phyloP scores from a whole-genome alignment of 1,284 basidiomycete species.

The Austroboletus niveus region DNA sequence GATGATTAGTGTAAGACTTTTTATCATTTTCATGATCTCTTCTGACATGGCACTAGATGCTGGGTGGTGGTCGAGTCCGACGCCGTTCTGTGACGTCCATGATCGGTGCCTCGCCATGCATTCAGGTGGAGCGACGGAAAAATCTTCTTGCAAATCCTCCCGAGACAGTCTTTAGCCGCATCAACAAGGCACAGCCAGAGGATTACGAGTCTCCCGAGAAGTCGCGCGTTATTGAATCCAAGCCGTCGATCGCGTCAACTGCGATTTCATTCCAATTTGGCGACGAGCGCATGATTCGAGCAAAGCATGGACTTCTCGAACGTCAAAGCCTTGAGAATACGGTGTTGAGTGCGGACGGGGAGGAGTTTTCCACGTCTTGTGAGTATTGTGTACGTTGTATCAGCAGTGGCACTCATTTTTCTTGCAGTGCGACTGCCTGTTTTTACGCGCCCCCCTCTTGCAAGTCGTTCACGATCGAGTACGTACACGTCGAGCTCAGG shows the following conservation, averaged over 20 bases:
- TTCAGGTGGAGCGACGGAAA: constrained; percentile 61
- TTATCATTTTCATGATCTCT: constrained; percentile 8
- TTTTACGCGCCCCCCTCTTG: constrained; percentile 55
- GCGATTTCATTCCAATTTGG: constrained; percentile 58
- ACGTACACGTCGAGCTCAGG: constrained; percentile 60
- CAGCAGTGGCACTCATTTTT: constrained; percentile 4
- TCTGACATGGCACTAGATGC: constrained; percentile 52
- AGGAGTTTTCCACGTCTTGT: constrained; percentile 58
- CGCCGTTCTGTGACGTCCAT: constrained; percentile 62
- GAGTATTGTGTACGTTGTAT: constrained; percentile 26
- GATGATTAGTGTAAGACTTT: constrained; percentile 64
- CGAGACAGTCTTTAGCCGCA: constrained; percentile 28
- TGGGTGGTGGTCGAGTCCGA: constrained; percentile 71
- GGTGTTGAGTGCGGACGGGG: constrained; percentile 59
- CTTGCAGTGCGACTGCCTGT: constrained; percentile 46
- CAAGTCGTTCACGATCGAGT: constrained; percentile 61
- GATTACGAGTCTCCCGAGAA: constrained; percentile 39
- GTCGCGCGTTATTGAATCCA: constrained; percentile 46
- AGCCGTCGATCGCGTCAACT: constrained; percentile 62
- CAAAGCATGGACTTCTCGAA: constrained; percentile 57
- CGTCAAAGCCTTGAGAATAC: constrained; percentile 68
- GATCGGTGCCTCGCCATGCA: constrained; percentile 71
- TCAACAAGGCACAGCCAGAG: constrained; percentile 24
- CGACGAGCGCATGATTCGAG: constrained; percentile 63
- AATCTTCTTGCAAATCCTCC: constrained; percentile 39